phyloP scores from a whole-genome alignment of 176 grass and related monocot genomes.

The Alopecurus myosuroides region DNA sequence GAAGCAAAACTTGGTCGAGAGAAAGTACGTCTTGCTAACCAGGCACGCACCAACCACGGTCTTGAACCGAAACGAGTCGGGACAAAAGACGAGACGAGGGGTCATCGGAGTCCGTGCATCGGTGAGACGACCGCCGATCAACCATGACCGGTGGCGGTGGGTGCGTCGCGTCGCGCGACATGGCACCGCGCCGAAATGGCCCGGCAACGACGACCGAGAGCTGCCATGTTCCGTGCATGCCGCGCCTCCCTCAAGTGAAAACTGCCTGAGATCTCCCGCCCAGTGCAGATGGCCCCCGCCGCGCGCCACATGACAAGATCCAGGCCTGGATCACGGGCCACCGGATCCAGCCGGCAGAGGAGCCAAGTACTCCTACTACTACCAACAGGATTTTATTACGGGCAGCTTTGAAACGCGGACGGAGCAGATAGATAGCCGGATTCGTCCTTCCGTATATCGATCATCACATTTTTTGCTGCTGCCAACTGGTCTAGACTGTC shows the following conservation, averaged over 20 bases:
- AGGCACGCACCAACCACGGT: background rate
- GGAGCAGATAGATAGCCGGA: background rate
- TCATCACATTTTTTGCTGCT: constrained; percentile 1
- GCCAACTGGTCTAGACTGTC: constrained; percentile 42
- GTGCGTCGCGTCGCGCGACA: background rate
- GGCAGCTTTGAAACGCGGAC: background rate
- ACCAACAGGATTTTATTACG: no score
- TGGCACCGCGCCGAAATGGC: background rate
- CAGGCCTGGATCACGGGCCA: background rate
- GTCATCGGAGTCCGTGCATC: background rate
- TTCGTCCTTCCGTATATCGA: constrained; percentile 1
- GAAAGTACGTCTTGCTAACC: no score
- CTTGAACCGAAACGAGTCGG: background rate
- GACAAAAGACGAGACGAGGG: background rate
- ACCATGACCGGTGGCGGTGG: background rate
- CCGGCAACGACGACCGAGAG: background rate
- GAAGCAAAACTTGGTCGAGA: no score
- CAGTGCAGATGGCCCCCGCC: background rate
- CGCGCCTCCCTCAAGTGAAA: background rate
- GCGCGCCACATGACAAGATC: background rate
- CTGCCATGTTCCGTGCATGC: background rate
- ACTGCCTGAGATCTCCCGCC: background rate
- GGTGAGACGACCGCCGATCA: background rate
- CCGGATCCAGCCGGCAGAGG: no score
- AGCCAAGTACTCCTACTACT: background rate